Evolutionary conservation across 225 moss, liverwort and hornwort species (phyloP), one percentile per base, ranked within the genome.

Genomic region (Sphagnum contortum): DNA sequence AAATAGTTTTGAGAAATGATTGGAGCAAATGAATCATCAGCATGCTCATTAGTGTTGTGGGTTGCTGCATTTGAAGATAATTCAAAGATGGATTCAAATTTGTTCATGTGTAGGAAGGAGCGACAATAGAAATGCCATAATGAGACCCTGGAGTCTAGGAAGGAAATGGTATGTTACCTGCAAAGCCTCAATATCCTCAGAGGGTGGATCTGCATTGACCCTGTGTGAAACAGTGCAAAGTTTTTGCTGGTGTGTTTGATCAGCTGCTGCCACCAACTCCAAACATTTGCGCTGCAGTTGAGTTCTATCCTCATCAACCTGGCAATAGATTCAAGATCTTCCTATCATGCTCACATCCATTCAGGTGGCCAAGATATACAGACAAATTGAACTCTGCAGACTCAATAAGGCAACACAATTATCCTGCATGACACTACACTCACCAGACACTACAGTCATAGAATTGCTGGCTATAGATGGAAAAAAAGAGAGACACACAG

Each of bases 251-350:
- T 73, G 81, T 45, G 69, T 57, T 67, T 71, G 64, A 72, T 83
- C 74, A 66, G 78, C 71, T 14, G 75, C 76, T 58, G 69, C 79
- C 55, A 84, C 83, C 69, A 82, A 68, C 51, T 84, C 82, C 66
- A 74, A 69, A 72, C 87, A 87, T 71, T 82, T 77, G 50, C 77
- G 74, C 71, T 79, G 72, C 69, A 84, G 69, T 64, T 81, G 87
- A 14, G 70, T 81, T 71, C 80, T 82, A 67, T 84, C 84, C 73
- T 82, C 89, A 72, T 89, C 87, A 83, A 84, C 89, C 89, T 89
- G 57, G 64, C 60, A 29, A 67, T 29, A 29, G 29, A 29, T 29
- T 29, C 29, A 29, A 29, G 29, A 29, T 29, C 29, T 29, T 29
- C 29, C 29, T 29, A 1, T 29, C 29, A 29, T 29, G 29, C 29